Evolutionary conservation across 345 rosid genomes (phyloP), one percentile per base, ranked within the genome.

Genomic region (Eucalyptus grandis): DNA sequence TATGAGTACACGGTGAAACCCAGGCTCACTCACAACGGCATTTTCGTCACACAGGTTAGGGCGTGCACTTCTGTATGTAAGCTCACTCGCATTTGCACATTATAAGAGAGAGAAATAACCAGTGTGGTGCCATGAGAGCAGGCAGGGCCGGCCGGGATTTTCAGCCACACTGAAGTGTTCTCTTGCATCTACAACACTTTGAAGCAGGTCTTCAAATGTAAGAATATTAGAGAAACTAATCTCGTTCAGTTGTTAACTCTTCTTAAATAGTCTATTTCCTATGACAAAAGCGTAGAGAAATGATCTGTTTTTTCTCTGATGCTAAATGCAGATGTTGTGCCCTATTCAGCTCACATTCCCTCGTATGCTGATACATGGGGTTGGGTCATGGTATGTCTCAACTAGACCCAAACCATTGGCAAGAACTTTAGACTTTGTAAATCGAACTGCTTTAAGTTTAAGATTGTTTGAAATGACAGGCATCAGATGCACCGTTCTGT

Each of bases 101-200:
- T 19, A 58, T 19, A 22, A 49, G 40, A 51, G 40, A 51, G 26
- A 89, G 54, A 88, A 16, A n/a, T 72, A 11, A 30, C n/a, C 43
- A 58, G 17, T 13, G 19, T 53, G 60, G 49, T 47, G 30, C 4
- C 21, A 49, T 86, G 53, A 40, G 51, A 40, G 82, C 86, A 95
- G 97, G 97, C 97, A 14, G 97, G 97, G 22, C 96, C 97, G 34
- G 97, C 97, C 24, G 96, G 97, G 90, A 94, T 95, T 85, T 95
- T 95, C 91, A 95, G 92, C 93, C 97, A 94, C 89, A 94, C 93
- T 5, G 96, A 95, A 92, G 97, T 95, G 9, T 95, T 94, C 90
- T 90, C 97, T 54, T 94, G 94, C 90, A 95, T 94, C 77, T 92
- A 90, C 91, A 94, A 95, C 93, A 95, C 97, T 15, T 88, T 95